Evolutionary conservation across 805 yeast species (phyloP).

Genomic region (Metschnikowia reukaufii): DNA sequence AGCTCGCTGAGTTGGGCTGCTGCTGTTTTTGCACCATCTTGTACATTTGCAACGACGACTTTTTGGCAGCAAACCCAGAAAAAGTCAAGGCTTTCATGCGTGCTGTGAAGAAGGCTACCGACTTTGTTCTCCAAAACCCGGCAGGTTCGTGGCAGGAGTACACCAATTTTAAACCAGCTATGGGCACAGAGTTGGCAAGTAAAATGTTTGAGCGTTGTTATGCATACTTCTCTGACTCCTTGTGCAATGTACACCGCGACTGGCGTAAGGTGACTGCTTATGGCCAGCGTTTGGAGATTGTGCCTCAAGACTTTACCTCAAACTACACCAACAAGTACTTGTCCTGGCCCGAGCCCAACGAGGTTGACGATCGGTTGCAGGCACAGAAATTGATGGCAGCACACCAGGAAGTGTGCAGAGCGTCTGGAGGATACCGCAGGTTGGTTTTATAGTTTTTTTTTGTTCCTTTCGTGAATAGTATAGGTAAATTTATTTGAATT

Average conservation of each 20-base stretch:
- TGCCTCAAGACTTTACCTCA: constrained; percentile 49
- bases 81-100: constrained; percentile 45
- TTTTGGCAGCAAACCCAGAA: constrained; percentile 46
- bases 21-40: constrained; percentile 59
- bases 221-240: constrained; percentile 55
- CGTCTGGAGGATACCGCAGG: constrained; percentile 51
- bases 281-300: constrained; percentile 53
- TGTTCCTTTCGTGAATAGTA: no score
- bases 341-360: constrained; percentile 51
- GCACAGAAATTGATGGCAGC: constrained; percentile 49
- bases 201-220: constrained; percentile 54
- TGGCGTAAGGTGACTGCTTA: constrained; percentile 57
- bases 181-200: constrained; percentile 40
- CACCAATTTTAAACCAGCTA: constrained; percentile 47
- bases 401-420: constrained; percentile 47
- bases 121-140: constrained; percentile 45
- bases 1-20: constrained; percentile 55
- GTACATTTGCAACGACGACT: constrained; percentile 53
- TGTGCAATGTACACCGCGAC: constrained; percentile 55
- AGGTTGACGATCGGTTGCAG: constrained; percentile 45
- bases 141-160: constrained; percentile 47
- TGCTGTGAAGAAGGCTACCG: constrained; percentile 55
- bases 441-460: constrained; percentile 27
- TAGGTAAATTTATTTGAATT: no score
- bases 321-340: constrained; percentile 53